Conservation (phyloP, 371 early-diverging fungal species). For the Apophysomyces sp. region DNA sequence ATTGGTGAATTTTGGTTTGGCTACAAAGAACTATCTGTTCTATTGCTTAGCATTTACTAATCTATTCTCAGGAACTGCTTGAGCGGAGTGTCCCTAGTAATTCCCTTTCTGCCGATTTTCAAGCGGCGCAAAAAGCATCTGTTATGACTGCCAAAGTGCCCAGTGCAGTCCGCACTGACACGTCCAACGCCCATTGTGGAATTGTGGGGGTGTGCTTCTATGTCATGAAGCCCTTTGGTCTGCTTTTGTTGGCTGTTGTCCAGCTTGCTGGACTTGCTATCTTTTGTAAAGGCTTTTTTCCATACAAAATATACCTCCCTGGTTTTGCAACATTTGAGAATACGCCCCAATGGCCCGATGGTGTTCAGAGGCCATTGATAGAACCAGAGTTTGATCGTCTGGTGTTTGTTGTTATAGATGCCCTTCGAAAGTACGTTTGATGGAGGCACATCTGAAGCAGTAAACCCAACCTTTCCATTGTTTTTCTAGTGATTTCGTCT, state of each 20-base stretch:
- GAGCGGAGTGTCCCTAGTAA: too few relatives aligned
- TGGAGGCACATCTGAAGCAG: not conserved
- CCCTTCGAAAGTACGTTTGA: slow-evolving; percentile 59
- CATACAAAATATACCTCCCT: slow-evolving; percentile 68
- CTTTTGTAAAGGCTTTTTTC: slow-evolving; percentile 78
- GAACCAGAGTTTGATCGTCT: slow-evolving; percentile 67
- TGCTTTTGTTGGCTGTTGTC: slow-evolving; percentile 25
- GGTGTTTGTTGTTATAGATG: slow-evolving; percentile 81
- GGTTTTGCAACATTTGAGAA: slow-evolving; percentile 52
- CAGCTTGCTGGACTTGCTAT: slow-evolving; percentile 65
- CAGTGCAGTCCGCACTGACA: too few relatives aligned
- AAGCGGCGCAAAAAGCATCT: too few relatives aligned
- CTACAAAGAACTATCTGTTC: too few relatives aligned
- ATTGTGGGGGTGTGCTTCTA: not conserved
- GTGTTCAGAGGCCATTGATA: slow-evolving; percentile 10
- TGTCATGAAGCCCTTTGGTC: not conserved
- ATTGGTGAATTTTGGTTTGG: too few relatives aligned
- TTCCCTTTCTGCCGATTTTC: too few relatives aligned
- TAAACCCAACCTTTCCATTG: not conserved
- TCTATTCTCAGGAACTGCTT: too few relatives aligned
- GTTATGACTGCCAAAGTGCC: too few relatives aligned
- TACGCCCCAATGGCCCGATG: slow-evolving; percentile 2
- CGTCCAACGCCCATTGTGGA: too few relatives aligned
- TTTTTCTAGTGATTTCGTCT: slow-evolving; percentile 71
- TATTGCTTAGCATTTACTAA: too few relatives aligned